Conservation (phyloP, 306 rosid genomes). For the Geum urbanum region DNA sequence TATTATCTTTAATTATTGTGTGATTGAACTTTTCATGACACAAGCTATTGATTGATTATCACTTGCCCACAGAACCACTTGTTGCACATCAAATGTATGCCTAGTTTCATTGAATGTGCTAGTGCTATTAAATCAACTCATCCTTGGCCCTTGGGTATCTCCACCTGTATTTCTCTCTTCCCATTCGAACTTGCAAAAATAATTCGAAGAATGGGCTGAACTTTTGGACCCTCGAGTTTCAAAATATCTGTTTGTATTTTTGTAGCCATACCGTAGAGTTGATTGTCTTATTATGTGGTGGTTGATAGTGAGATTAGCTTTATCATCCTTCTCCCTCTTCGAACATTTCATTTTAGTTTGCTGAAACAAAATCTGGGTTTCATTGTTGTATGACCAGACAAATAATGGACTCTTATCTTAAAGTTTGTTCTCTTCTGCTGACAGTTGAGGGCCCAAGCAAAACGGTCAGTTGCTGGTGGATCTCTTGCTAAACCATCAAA, state of each 20-base stretch:
- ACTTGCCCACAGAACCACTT: conserved; percentile 10
- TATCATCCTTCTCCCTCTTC: not conserved
- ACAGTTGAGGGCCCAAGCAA: conserved; percentile 62
- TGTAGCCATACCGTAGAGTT: conserved; percentile 2
- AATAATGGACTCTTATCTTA: not conserved
- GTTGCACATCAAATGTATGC: not conserved
- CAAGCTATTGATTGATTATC: not conserved
- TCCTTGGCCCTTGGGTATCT: not conserved
- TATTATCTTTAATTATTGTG: not conserved
- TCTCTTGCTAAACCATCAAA: conserved; percentile 61
- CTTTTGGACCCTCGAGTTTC: not conserved
- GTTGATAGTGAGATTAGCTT: not conserved
- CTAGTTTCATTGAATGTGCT: not conserved
- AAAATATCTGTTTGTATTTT: not conserved
- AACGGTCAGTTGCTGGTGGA: conserved; percentile 57
- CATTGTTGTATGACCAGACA: not conserved
- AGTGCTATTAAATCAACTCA: not conserved
- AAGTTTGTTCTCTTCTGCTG: conserved; percentile 30
- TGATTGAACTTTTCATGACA: conserved; percentile 15
- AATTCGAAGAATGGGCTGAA: not conserved
- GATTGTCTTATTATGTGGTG: not conserved
- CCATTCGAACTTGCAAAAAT: not conserved
- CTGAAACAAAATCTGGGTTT: not conserved
- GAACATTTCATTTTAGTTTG: not conserved
- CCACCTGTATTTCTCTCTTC: not conserved